Base-by-base conservation (phyloP, 305 asterid genomes). In the Stenogyne calaminthoides region DNA sequence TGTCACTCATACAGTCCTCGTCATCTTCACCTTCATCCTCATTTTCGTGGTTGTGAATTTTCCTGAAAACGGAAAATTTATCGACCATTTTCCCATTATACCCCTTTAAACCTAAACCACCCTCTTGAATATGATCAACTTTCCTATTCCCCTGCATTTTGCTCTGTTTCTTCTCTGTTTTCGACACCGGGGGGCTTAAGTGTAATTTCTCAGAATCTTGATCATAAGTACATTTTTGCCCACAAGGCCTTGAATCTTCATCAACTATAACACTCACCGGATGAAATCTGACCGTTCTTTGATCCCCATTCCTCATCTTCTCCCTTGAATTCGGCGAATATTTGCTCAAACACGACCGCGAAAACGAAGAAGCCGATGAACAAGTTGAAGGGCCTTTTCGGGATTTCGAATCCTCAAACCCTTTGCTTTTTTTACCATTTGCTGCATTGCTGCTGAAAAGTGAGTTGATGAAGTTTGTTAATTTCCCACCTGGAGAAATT, bases 401-500 rank as follows among this genome's bases (percentile, higher is more conserved):
- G 19, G 85, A 60, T 47, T 71, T 79, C 14, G 34, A 40, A 46
- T 70, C 77, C 20, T 64, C 77, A 32, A 19, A n/a, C n/a, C 80
- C 44, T 83, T 86, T 8, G 86, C n/a, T 70, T 86, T 87, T n/a
- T 75, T 90, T 92, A 2, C 76, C 80, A 32, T 61, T 79, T 5
- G 78, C 84, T 5, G 78, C 84, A 75, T 71, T 81, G 71, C 67
- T 81, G 64, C 76, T 76, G 77, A 94, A 94, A 14, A 94, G 84
- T 1, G 92, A 83, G 67, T 83, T 86, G 54, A 94, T 83, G 52
- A 94, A 90, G 29, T 46, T 85, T 0, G 96, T 86, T 0, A 94
- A 80, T 59, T 85, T 83, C 67, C 88, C 96, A 0, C 99, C 97
- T 0, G 98, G 98, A 0, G 98, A 93, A 29, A 91, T 91, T 0